These are phyloP conservation scores for Amauroascus niger DNA, from an alignment of 2,329 filamentous ascomycete genomes.

Conservation along the genomic window DNA sequence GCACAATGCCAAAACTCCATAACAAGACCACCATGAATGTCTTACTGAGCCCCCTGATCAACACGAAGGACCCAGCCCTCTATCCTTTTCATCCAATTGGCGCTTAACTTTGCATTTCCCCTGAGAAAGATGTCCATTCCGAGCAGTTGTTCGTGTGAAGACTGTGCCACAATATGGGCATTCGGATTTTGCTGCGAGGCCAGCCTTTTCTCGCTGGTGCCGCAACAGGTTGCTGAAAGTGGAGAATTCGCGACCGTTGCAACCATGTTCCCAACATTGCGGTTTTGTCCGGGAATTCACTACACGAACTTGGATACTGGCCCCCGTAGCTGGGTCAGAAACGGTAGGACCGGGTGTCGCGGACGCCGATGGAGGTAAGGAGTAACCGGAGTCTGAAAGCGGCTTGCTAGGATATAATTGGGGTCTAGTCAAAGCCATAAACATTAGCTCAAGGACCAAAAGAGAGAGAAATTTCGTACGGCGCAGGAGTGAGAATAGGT, in stretches of 20 bases:
- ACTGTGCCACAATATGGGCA: slow-evolving; percentile 88
- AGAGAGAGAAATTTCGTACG: not conserved
- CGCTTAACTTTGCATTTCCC: slow-evolving; percentile 72
- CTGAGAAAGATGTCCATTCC: slow-evolving; percentile 76
- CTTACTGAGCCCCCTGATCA: not conserved
- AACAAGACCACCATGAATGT: not conserved
- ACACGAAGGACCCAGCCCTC: not conserved
- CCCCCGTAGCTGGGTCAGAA: slow-evolving; percentile 29
- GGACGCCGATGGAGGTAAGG: not conserved
- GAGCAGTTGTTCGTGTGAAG: slow-evolving; percentile 78
- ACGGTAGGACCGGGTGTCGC: slow-evolving; percentile 3
- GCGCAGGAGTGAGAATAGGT: slow-evolving; percentile 1
- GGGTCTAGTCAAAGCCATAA: not conserved
- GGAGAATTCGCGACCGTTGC: slow-evolving; percentile 89
- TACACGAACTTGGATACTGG: slow-evolving; percentile 46
- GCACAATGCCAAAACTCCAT: not conserved
- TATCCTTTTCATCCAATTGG: slow-evolving; percentile 5
- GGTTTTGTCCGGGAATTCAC: slow-evolving; percentile 77
- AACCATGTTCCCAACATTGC: slow-evolving; percentile 94
- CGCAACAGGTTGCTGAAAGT: slow-evolving; percentile 91
- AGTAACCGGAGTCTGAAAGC: not conserved
- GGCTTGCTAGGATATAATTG: not conserved
- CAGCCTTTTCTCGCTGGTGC: slow-evolving; percentile 90
- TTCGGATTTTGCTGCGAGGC: slow-evolving; percentile 75
- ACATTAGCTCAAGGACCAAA: not conserved